phyloP scores from a whole-genome alignment of 2,329 filamentous ascomycete species.

The Beauveria asiatica region DNA sequence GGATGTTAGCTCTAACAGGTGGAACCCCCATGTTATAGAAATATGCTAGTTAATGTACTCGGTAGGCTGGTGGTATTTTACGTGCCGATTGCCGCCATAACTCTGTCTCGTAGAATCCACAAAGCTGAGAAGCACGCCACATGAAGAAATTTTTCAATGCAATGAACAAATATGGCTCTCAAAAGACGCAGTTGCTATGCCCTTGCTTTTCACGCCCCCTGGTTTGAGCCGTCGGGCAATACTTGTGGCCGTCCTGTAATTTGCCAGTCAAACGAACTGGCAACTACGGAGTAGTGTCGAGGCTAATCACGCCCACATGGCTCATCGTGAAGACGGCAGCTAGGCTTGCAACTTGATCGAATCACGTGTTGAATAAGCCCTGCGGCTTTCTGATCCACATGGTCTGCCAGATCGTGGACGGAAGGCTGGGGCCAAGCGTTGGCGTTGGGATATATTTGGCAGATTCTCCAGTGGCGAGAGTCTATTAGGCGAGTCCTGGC shows the following conservation, averaged over 20 bases:
- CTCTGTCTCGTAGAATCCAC: not conserved
- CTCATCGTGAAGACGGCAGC: not conserved
- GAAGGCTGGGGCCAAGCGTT: not conserved
- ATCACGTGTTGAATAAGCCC: not conserved
- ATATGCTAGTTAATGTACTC: not conserved
- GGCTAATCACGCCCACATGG: not conserved
- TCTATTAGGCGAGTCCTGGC: too few species aligned
- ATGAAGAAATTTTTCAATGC: not conserved
- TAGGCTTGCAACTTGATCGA: not conserved
- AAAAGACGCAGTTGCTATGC: not conserved
- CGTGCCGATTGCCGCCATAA: not conserved
- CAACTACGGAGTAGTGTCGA: not conserved
- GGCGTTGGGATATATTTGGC: not conserved
- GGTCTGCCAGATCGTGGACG: not conserved
- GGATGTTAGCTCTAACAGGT: not conserved
- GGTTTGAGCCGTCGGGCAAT: not conserved
- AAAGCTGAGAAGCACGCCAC: not conserved
- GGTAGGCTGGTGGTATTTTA: not conserved
- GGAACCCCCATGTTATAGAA: not conserved
- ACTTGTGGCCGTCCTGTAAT: not conserved
- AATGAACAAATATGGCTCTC: not conserved
- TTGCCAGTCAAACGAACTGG: not conserved
- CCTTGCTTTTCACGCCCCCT: not conserved
- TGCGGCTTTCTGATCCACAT: slow-evolving; percentile 4
- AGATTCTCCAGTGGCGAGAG: not conserved